phyloP scores from a whole-genome alignment of 73 alveolate genomes.

The Tetrahymena borealis region DNA sequence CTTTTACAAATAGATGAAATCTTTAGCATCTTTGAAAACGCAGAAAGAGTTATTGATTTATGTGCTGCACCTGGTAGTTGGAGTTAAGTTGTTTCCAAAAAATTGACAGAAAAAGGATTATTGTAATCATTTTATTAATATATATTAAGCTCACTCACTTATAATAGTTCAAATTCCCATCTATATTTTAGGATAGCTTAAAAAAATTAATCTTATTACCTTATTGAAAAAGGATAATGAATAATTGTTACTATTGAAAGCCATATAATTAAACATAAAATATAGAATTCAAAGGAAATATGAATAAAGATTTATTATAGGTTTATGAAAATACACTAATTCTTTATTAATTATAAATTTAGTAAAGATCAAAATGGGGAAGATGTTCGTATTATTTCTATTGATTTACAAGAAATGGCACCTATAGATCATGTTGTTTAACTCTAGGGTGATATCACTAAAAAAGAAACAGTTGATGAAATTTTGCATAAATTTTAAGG shows the following conservation, averaged over 20 bases:
- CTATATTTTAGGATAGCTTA: no score
- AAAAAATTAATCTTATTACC: no score
- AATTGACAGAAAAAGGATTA: constrained; percentile 45
- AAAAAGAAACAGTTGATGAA: constrained; percentile 83
- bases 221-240: no score
- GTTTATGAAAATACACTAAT: no score
- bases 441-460: constrained; percentile 92
- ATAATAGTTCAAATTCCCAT: no score
- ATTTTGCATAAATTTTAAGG: constrained; percentile 68
- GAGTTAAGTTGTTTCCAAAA: constrained; percentile 79
- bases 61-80: constrained; percentile 99
- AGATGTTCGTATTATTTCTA: constrained; percentile 73
- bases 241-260: no score
- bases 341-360: not conserved
- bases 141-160: no score
- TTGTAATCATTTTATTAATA: not conserved
- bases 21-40: constrained; percentile 68
- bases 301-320: no score
- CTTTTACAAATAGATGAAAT: constrained; percentile 84
- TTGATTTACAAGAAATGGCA: constrained; percentile 91
- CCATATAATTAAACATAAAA: no score
- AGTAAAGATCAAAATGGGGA: constrained; percentile 35
- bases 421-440: constrained; percentile 89
- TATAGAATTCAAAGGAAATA: no score
- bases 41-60: constrained; percentile 84